Percentiles rank a stretch among this genome's conserved stretches.
Evolutionary conservation across 1,284 basidiomycete genomes (phyloP).

Genomic region (Pterulicium gracile): DNA sequence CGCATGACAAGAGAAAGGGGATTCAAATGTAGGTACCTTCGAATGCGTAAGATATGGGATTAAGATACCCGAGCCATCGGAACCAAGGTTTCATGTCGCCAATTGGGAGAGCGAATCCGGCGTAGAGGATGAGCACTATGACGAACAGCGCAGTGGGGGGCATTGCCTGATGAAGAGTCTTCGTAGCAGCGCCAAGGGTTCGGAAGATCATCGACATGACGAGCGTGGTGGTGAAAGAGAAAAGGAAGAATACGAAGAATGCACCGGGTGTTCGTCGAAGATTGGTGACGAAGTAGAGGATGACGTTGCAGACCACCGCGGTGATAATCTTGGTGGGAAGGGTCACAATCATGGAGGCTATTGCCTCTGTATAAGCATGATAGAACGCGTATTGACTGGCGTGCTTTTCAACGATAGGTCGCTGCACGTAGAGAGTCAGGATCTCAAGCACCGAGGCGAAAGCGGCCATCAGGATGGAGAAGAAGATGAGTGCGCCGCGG

Average conservation of each 20-base stretch:
- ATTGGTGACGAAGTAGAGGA: conserved; percentile 2
- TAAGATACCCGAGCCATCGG: conserved; percentile 33
- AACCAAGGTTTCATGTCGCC: conserved; percentile 11
- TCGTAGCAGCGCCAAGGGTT: conserved; percentile 33
- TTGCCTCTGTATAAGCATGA: conserved; percentile 10
- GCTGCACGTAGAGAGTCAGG: conserved; percentile 4
- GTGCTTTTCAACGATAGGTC: conserved; percentile 3
- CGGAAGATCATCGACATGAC: conserved; percentile 57
- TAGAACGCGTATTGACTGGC: conserved; percentile 1
- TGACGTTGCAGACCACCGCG: not conserved
- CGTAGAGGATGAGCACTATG: conserved; percentile 2
- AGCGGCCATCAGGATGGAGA: conserved; percentile 16
- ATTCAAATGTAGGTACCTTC: conserved; percentile 15
- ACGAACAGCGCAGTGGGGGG: conserved; percentile 1
- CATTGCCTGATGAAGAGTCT: not conserved
- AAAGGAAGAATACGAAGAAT: conserved; percentile 32
- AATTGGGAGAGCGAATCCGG: conserved; percentile 13
- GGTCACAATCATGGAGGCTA: not conserved
- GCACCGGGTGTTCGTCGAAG: not conserved
- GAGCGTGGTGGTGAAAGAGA: conserved; percentile 38
- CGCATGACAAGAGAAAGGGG: not conserved
- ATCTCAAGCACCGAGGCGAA: conserved; percentile 13
- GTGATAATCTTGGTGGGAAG: conserved; percentile 3
- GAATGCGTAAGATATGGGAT: conserved; percentile 29
- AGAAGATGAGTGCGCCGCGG: conserved; percentile 29